Evolutionary conservation across 805 yeast species (phyloP), one percentile per base, ranked within the genome.

Genomic region (Kodamaea kaohsiungensis): DNA sequence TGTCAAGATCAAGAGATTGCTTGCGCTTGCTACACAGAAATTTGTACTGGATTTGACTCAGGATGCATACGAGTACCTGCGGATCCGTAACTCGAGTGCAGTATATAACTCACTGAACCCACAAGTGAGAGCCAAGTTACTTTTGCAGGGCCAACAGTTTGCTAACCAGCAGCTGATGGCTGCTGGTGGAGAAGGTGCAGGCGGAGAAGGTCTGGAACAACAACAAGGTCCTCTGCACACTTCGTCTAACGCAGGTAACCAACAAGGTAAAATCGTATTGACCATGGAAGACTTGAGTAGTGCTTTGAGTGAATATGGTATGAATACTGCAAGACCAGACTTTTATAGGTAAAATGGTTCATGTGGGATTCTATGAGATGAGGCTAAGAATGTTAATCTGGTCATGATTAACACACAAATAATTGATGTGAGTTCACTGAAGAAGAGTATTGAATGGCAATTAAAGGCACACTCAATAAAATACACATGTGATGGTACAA

Each of bases 1-100:
- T 66, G 73, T 83, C 12, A 81, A 91, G 42, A 68, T 74, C 54
- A 92, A 91, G 68, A 78, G 98, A 52, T 74, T 95, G 38, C 76
- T 95, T 48, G 98, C 98, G 0, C 76, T 95, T 53, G 98, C 99
- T 0, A 95, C 99, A 0, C 99, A 96, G 65, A 95, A 95, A 66
- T 95, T 95, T 68, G 82, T 95, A 25, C 85, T 92, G 56, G 99
- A 95, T 67, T 86, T 95, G 30, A 97, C 99, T 1, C 90, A 91
- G 13, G 98, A 95, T 66, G 98, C 99, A 0, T 95, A 91, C 67
- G 99, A 95, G 67, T 92, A 91, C 66, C 89, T 97, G 7, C 78
- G 98, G 56, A 95, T 95, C 60, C 81, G 98, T 58, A 89, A 95
- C n/a, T 78, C 89, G 3, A 84, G 91, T 10, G 85, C 97, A 0